Percentiles rank a stretch among this genome's conserved stretches.
Evolutionary conservation across 2,329 filamentous ascomycete genomes (phyloP).

Genomic region (Clarireedia hainanense): DNA sequence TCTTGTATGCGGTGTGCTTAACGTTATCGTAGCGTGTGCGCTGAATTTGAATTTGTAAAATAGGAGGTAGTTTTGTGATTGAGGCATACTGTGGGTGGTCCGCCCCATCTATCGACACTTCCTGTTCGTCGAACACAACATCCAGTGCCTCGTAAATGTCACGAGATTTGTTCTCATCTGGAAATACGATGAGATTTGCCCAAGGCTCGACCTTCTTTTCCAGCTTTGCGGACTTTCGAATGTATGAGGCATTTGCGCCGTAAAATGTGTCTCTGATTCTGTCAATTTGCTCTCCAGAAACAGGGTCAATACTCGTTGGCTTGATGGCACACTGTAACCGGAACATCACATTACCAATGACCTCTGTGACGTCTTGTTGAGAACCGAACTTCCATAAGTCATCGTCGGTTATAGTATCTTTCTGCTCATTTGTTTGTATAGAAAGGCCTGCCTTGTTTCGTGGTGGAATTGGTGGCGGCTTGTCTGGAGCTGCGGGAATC

Average conservation of each 20-base stretch:
- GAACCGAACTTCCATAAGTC: constrained; percentile 30
- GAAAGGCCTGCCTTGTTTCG: constrained; percentile 28
- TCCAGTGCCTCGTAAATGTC: constrained; percentile 81
- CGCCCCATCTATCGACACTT: constrained; percentile 58
- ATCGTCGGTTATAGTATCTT: constrained; percentile 23
- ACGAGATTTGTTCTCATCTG: constrained; percentile 39
- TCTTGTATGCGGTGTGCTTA: constrained; percentile 56
- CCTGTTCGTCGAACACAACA: constrained; percentile 73
- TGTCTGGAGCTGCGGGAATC: constrained; percentile 19
- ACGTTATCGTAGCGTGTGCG: constrained; percentile 65
- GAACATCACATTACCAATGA: constrained; percentile 86
- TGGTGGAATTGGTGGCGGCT: constrained; percentile 29
- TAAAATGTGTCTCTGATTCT: constrained; percentile 65
- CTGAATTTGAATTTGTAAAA: constrained; percentile 85
- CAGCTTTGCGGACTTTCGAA: constrained; percentile 41
- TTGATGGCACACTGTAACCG: constrained; percentile 84
- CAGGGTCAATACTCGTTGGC: constrained; percentile 52
- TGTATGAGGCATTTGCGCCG: constrained; percentile 53
- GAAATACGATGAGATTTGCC: constrained; percentile 52
- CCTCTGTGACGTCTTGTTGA: constrained; percentile 94
- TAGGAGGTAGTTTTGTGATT: constrained; percentile 69
- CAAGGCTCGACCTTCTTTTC: constrained; percentile 36
- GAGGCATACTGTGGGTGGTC: constrained; percentile 58
- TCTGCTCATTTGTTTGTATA: constrained; percentile 24
- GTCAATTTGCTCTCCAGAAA: constrained; percentile 71